Evolutionary conservation across 192 early-diverging fungal species (phyloP).

Genomic region (Backusella australiensis): DNA sequence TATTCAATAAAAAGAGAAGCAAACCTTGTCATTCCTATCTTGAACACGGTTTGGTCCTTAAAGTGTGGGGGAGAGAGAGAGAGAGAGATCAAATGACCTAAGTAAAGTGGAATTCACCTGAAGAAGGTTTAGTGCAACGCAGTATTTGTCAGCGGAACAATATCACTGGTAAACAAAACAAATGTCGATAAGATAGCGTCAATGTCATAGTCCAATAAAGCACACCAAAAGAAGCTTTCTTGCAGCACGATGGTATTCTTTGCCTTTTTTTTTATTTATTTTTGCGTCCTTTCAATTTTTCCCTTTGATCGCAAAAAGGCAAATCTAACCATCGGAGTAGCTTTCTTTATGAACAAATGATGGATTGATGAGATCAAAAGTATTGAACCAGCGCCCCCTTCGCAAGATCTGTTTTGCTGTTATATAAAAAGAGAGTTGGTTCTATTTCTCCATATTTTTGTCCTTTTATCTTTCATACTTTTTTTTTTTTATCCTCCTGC

Average conservation of each 20-base stretch:
- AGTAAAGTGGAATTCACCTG: neutral
- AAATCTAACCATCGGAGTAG: constrained; percentile 8
- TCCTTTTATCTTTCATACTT: neutral
- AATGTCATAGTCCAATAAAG: neutral
- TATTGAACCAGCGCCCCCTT: neutral
- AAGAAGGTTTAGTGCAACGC: constrained; percentile 10
- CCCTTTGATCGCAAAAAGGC: constrained; percentile 5
- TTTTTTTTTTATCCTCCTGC: neutral
- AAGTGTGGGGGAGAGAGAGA: neutral
- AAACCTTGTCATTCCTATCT: neutral
- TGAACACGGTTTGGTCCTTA: neutral
- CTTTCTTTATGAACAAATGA: neutral
- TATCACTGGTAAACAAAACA: neutral
- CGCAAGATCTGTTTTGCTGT: neutral
- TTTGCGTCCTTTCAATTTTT: constrained; percentile 1
- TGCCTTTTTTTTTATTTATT: constrained; percentile 5
- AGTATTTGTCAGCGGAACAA: constrained; percentile 7
- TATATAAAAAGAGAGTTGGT: constrained; percentile 1
- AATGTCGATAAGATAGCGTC: neutral
- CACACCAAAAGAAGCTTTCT: neutral
- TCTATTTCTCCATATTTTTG: neutral
- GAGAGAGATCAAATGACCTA: neutral
- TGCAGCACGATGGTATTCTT: constrained; percentile 6
- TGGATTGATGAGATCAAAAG: neutral
- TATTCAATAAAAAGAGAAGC: neutral